These are phyloP conservation scores for Vitis hybrid DNA, from an alignment of 177 flowering plant species.

Conservation along the genomic window DNA sequence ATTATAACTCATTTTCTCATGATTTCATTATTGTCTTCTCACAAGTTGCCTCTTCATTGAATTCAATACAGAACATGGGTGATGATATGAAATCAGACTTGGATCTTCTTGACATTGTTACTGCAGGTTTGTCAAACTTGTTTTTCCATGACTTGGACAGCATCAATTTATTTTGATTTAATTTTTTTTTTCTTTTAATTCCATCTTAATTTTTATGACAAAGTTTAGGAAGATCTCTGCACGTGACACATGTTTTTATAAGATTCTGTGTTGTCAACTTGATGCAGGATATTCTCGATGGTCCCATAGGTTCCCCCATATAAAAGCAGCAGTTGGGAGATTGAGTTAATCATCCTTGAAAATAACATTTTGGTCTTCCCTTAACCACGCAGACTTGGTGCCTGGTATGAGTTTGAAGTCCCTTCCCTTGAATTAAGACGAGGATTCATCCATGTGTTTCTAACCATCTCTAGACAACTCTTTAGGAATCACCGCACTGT, in stretches of 20 bases:
- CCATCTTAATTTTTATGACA: neutral
- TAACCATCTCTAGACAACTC: no score
- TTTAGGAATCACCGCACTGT: no score
- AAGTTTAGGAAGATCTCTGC: neutral
- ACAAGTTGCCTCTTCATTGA: neutral
- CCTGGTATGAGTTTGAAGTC: no score
- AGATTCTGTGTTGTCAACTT: neutral
- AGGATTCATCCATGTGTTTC: no score
- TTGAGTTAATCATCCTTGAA: neutral
- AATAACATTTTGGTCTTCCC: neutral
- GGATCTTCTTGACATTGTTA: slow-evolving; percentile 71
- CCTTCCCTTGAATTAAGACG: no score
- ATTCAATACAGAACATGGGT: slow-evolving; percentile 32
- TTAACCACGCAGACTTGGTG: no score
- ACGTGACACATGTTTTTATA: neutral
- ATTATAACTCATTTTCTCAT: neutral
- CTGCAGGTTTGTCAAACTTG: slow-evolving; percentile 38
- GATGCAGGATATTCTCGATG: slow-evolving; percentile 64
- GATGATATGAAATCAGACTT: slow-evolving; percentile 32
- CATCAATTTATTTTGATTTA: neutral
- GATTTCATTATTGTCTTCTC: neutral
- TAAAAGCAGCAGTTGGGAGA: slow-evolving; percentile 42
- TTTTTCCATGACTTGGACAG: no score
- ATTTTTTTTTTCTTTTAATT: neutral
- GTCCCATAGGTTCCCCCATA: slow-evolving; percentile 58